These are phyloP conservation scores for Phytophthora ramorum DNA, from an alignment of 352 stramenopile genomes.

Conservation along the genomic window DNA sequence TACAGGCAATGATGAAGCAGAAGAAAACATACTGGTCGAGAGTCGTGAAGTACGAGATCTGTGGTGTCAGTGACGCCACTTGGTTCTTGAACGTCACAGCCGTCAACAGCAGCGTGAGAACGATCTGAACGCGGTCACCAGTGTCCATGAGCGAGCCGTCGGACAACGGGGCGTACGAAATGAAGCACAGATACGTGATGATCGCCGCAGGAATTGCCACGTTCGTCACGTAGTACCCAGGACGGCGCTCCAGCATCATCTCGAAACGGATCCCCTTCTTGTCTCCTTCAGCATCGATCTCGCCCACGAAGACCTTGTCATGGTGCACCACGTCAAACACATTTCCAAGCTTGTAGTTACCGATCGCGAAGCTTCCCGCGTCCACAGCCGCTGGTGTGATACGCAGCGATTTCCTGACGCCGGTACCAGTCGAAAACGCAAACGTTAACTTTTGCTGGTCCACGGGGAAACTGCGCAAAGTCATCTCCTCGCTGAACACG, in stretches of 20 bases:
- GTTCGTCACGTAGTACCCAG: constrained; percentile 67
- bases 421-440: constrained; percentile 44
- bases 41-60: constrained; percentile 72
- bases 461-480: constrained; percentile 61
- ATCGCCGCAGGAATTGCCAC: constrained; percentile 50
- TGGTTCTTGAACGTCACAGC: constrained; percentile 71
- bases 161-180: constrained; percentile 49
- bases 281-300: constrained; percentile 39
- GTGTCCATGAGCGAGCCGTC: constrained; percentile 51
- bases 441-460: constrained; percentile 70
- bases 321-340: constrained; percentile 59
- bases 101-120: constrained; percentile 66
- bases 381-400: constrained; percentile 43
- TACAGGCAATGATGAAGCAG: constrained; percentile 62
- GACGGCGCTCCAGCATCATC: constrained; percentile 61
- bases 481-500: constrained; percentile 66
- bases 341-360: constrained; percentile 65
- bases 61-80: constrained; percentile 54
- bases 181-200: constrained; percentile 67
- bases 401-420: constrained; percentile 41
- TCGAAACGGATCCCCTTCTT: constrained; percentile 61
- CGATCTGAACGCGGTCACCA: constrained; percentile 60
- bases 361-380: constrained; percentile 51
- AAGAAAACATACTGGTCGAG: constrained; percentile 75
- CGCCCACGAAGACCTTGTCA: constrained; percentile 59